Evolutionary conservation across 2,329 filamentous ascomycete species (phyloP).

Genomic region (Colletotrichum sp.): DNA sequence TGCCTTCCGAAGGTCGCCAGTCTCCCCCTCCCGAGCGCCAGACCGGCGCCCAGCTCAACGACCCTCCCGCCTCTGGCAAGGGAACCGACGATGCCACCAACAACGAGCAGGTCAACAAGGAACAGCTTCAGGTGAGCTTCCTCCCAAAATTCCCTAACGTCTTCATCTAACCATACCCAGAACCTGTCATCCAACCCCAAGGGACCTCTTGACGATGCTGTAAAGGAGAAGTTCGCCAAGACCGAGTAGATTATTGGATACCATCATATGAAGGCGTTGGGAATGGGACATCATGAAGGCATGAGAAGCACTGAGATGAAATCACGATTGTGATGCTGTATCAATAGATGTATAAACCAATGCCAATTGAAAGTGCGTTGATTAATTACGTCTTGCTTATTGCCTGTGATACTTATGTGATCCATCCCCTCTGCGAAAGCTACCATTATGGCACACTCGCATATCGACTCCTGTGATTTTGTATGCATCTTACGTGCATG

Average conservation of each 20-base stretch:
- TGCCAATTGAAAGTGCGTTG: neutral
- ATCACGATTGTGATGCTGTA: conserved; percentile 13
- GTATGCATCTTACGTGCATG: neutral
- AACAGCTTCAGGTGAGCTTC: conserved; percentile 52
- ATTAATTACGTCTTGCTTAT: neutral
- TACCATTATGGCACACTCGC: neutral
- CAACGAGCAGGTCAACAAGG: conserved; percentile 57
- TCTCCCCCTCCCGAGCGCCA: conserved; percentile 78
- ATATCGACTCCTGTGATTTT: neutral
- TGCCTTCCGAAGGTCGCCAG: conserved; percentile 74
- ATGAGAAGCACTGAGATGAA: neutral
- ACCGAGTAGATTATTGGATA: conserved; percentile 4
- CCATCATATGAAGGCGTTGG: conserved; percentile 1
- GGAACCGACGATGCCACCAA: conserved; percentile 60
- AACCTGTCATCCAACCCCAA: conserved; percentile 70
- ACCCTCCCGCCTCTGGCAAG: conserved; percentile 61
- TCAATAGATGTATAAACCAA: neutral
- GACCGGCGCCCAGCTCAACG: conserved; percentile 66
- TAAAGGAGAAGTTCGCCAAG: conserved; percentile 68
- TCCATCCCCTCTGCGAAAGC: neutral
- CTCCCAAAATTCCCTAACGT: neutral
- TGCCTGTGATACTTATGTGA: neutral
- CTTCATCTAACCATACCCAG: conserved; percentile 32
- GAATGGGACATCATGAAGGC: neutral
- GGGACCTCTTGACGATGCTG: conserved; percentile 64